Base-by-base conservation (phyloP, 2,329 filamentous ascomycete species). In the Plectosphaerella sp. region DNA sequence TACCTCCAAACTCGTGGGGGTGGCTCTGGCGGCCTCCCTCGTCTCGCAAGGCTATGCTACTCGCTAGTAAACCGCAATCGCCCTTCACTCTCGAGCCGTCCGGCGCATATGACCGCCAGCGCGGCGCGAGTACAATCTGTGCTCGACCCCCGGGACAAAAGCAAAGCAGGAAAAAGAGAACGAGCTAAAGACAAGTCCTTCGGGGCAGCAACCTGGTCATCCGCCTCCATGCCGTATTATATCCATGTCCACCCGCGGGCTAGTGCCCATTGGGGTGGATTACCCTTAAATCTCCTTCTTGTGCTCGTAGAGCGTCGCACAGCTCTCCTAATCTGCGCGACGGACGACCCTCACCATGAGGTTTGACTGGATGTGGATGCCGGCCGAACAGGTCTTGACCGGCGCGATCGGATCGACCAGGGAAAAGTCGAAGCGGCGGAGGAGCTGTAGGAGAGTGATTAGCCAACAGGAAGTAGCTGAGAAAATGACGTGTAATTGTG, bases 311-410 rank as follows among this genome's bases (percentile, higher is more conserved):
- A 20, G 41, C 41, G 41, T 12, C 41, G 41, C 16, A 4, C 41
- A 18, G 18, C n/a, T 43, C 41, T 43, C 11, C 41, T 43, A 48
- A 9, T 25, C 20, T 8, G 18, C 20, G 33, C 47, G 47, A 14
- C 36, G 35, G 14, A 41, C 64, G 18, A 66, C 58, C 53, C 62
- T 64, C 45, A 59, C 49, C 62, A 62, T 64, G 2, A 67, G 57
- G 3, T 66, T 59, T 7, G 64, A 67, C 46, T 68, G 67, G 1
- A 64, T 59, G 48, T 68, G 67, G n/a, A 69, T 64, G 12, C 63
- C 65, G 10, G 59, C 66, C 16, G 67, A 65, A 11, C 60, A 59
- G 1, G 66, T 62, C 7, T 59, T 63, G 64, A 66, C 67, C 7
- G 66, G 64, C 20, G 56, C 61, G 7, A 61, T 62, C 3, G 66